Conservation (phyloP, 495 filamentous ascomycete genomes). For the Penicillium longicatenatum region DNA sequence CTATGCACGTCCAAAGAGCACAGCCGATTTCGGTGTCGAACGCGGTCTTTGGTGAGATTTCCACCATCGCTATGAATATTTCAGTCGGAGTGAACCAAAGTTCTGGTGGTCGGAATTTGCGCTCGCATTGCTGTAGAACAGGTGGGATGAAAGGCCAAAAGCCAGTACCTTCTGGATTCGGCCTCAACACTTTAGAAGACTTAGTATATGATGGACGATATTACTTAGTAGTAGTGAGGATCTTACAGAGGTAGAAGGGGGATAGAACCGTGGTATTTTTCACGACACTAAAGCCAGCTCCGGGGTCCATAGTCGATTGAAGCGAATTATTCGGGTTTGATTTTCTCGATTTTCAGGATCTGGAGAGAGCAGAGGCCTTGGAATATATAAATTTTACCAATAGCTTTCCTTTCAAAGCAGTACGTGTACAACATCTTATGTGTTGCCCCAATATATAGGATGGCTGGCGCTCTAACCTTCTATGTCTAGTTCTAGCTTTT, state of each 20-base stretch:
- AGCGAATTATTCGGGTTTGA: no score
- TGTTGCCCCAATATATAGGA: no score
- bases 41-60: not conserved
- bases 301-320: no score
- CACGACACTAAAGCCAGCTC: no score
- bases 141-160: not conserved
- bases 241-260: not conserved
- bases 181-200: not conserved
- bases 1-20: not conserved
- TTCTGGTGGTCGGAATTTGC: not conserved
- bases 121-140: not conserved
- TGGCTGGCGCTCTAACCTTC: no score
- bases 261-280: no score
- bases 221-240: not conserved
- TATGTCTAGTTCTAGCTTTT: no score
- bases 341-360: no score
- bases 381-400: no score
- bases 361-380: no score
- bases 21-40: not conserved
- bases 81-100: not conserved
- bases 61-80: not conserved
- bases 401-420: no score
- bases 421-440: no score
- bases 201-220: not conserved
- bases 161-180: not conserved